Percentiles rank a stretch among this genome's conserved stretches.
Evolutionary conservation across 192 early-diverging fungal genomes (phyloP).

Genomic region (Obelidium mucronatum): DNA sequence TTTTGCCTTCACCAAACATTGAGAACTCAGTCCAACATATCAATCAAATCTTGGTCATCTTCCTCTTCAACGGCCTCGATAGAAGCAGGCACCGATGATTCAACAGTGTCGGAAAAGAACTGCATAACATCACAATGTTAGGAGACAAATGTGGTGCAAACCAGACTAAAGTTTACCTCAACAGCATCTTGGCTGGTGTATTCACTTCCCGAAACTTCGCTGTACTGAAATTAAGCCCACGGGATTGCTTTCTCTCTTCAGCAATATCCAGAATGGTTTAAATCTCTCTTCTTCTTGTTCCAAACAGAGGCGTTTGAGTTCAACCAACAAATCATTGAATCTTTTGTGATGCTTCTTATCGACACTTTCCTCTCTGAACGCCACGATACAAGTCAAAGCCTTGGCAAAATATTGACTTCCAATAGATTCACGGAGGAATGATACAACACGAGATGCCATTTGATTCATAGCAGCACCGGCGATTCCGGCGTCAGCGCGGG

Average conservation of each 20-base stretch:
- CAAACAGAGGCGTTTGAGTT: slow-evolving; percentile 50
- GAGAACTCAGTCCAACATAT: slow-evolving; percentile 50
- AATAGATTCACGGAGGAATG: slow-evolving; percentile 59
- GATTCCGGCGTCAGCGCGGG: slow-evolving; percentile 50
- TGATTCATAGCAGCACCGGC: slow-evolving; percentile 54
- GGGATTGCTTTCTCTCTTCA: slow-evolving; percentile 25
- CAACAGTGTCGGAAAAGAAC: slow-evolving; percentile 31
- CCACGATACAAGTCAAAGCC: slow-evolving; percentile 61
- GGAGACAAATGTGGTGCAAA: no score
- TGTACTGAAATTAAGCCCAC: slow-evolving; percentile 56
- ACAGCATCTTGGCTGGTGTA: slow-evolving; percentile 58
- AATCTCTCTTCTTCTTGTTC: slow-evolving; percentile 38
- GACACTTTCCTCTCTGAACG: slow-evolving; percentile 49
- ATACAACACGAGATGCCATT: slow-evolving; percentile 57
- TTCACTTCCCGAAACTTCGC: slow-evolving; percentile 51
- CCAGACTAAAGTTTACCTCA: no score
- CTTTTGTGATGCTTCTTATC: slow-evolving; percentile 43
- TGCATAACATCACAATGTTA: no score
- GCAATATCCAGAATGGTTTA: slow-evolving; percentile 61
- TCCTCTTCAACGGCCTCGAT: slow-evolving; percentile 35
- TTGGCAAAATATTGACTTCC: slow-evolving; percentile 64
- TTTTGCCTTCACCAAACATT: no score
- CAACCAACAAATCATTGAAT: slow-evolving; percentile 63
- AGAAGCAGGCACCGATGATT: background rate
- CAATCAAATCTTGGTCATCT: slow-evolving; percentile 53